Evolutionary conservation across 495 filamentous ascomycete genomes (phyloP).

Genomic region (Aspergillus wentii): DNA sequence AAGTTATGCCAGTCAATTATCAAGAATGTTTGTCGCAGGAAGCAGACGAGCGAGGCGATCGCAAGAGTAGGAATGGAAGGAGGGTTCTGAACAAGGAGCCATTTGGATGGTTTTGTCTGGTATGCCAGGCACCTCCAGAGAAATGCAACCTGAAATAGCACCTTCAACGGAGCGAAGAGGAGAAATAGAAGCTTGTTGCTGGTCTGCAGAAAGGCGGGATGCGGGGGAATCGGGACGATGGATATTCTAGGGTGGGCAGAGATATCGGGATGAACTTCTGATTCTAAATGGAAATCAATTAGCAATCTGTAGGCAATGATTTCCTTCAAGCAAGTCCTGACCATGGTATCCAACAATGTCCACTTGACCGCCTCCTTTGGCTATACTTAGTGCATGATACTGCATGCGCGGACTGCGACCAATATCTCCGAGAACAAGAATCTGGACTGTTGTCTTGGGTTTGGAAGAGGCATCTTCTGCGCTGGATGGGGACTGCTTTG

Average conservation of each 20-base stretch:
- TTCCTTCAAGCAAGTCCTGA: constrained; percentile 27
- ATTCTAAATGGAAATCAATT: constrained; percentile 36
- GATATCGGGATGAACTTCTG: constrained; percentile 72
- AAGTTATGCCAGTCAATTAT: constrained; percentile 99
- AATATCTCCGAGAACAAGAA: constrained; percentile 97
- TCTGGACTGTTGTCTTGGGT: constrained; percentile 52
- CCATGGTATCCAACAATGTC: constrained; percentile 86
- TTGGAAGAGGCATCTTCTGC: constrained; percentile 8
- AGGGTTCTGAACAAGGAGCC: constrained; percentile 91
- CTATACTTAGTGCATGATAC: constrained; percentile 93
- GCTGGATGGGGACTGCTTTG: constrained; percentile 5
- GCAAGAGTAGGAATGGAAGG: constrained; percentile 89
- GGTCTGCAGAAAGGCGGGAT: constrained; percentile 59
- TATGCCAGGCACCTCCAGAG: constrained; percentile 71
- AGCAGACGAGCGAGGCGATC: constrained; percentile 66
- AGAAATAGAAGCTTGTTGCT: constrained; percentile 73
- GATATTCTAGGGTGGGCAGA: constrained; percentile 57
- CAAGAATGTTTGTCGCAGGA: constrained; percentile 72
- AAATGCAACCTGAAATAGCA: constrained; percentile 69
- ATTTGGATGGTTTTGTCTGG: constrained; percentile 62
- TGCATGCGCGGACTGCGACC: constrained; percentile 97
- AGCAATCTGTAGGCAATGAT: constrained; percentile 23
- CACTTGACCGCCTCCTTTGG: constrained; percentile 73
- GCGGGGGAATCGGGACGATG: constrained; percentile 58
- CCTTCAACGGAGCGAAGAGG: constrained; percentile 78